phyloP scores from a whole-genome alignment of 169 alveolate species.

The Perkinsus olseni region DNA sequence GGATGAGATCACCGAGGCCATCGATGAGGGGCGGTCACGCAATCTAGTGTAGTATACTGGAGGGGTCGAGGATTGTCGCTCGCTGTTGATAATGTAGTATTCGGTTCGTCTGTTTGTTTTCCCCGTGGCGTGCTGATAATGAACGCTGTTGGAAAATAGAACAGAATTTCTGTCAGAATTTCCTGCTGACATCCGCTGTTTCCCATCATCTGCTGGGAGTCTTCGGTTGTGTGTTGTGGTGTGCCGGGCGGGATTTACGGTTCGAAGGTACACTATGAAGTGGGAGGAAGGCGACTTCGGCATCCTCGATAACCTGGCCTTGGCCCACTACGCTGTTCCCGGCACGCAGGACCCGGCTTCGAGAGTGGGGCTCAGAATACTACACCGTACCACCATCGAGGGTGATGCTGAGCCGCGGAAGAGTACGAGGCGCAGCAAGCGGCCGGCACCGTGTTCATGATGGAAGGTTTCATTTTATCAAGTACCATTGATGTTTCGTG shows the following conservation, averaged over 20 bases:
- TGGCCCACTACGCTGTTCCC: constrained; percentile 9
- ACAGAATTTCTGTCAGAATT: not conserved
- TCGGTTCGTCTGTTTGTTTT: no score
- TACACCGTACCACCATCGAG: constrained; percentile 5
- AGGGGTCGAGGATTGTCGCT: not conserved
- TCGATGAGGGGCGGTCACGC: not conserved
- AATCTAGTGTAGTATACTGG: not conserved
- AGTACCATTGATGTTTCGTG: not conserved
- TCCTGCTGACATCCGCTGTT: no score
- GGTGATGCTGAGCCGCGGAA: constrained; percentile 10
- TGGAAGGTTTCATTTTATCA: no score
- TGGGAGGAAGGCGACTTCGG: constrained; percentile 15
- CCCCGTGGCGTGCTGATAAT: no score
- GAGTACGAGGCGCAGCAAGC: not conserved
- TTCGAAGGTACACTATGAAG: not conserved
- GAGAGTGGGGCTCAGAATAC: not conserved
- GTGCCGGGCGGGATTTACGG: no score
- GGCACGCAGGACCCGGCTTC: constrained; percentile 3
- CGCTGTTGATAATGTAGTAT: no score
- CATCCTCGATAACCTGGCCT: constrained; percentile 3
- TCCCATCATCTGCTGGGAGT: no score
- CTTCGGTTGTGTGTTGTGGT: no score
- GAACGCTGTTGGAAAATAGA: no score
- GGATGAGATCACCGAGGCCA: not conserved
- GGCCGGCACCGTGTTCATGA: no score